Evolutionary conservation across 768 basidiomycete species (phyloP), one percentile per base, ranked within the genome.

Genomic region (Rhodotorula sphaerocarpa): DNA sequence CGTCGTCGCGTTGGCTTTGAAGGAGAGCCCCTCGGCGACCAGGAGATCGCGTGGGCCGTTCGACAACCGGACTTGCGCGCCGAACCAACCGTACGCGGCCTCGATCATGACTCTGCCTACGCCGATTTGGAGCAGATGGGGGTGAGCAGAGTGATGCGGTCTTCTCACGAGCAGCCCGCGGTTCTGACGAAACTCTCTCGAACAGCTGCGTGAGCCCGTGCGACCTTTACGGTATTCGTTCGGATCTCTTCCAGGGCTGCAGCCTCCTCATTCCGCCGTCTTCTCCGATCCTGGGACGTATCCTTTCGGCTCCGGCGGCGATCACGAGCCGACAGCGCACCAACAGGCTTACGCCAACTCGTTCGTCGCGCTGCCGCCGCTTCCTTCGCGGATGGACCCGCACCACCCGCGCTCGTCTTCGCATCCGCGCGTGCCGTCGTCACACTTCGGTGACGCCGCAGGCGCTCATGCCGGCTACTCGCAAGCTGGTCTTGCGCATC

Each of bases 121-220:
- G 55, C 50, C 1, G 72, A 72, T 50, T 54, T 72, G 7, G 71
- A 71, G 43, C 57, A 59, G 34, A 72, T 72, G 71, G 70, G 70
- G 10, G 71, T 72, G 46, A 58, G 71, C 66, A 44, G 41, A 34
- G 2, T 27, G 10, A 20, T 23, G 25, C n/a, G 27, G 7, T n/a
- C 30, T 28, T 33, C 30, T 33, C 44, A 51, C 3, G 3, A 10
- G 11, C 23, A 36, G 23, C 7, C 3, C 27, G 39, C 6, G 20
- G 15, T 9, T 20, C 34, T 51, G 46, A 44, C 28, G 2, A 14
- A 6, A 31, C 36, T 5, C 27, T 14, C 2, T 23, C 2, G 15
- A n/a, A 5, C 59, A 71, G 70, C 67, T 71, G 0, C 64, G 70
- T 9, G 70, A 69, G 31, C 62, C 70, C 21, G 23, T 61, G 2